phyloP scores from a whole-genome alignment of 2,329 filamentous ascomycete genomes.

The Remersonia thermophila region DNA sequence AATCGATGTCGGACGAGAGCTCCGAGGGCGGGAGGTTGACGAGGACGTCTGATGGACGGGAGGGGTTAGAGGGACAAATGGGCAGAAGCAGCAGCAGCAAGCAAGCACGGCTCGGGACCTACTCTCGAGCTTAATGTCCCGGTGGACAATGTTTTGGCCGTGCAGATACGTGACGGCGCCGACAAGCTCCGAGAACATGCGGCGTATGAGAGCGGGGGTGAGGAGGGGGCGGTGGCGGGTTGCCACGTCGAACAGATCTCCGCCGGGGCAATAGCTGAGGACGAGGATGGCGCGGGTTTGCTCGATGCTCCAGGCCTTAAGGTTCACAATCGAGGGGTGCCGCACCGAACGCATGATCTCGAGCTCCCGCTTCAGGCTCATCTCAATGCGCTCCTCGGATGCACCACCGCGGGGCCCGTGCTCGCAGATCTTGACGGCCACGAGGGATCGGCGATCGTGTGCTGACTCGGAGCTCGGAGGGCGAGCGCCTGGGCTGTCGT shows the following conservation, averaged over 20 bases:
- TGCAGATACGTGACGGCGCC: slow-evolving; percentile 80
- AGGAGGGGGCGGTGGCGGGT: slow-evolving; percentile 58
- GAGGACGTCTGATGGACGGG: slow-evolving; percentile 64
- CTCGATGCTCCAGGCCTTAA: slow-evolving; percentile 86
- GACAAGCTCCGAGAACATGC: slow-evolving; percentile 84
- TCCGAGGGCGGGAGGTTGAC: slow-evolving; percentile 66
- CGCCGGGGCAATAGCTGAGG: slow-evolving; percentile 82
- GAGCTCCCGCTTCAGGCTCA: slow-evolving; percentile 85
- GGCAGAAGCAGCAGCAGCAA: neutral
- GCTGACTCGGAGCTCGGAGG: slow-evolving; percentile 21
- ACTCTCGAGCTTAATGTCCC: slow-evolving; percentile 88
- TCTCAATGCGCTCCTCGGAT: slow-evolving; percentile 84
- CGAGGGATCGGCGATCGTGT: slow-evolving; percentile 63
- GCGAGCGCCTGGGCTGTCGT: slow-evolving; percentile 24
- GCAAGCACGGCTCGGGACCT: slow-evolving; percentile 2
- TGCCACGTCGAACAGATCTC: slow-evolving; percentile 88
- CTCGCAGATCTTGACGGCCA: slow-evolving; percentile 91
- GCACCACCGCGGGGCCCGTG: slow-evolving; percentile 88
- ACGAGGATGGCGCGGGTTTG: slow-evolving; percentile 72
- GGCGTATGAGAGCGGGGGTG: slow-evolving; percentile 56
- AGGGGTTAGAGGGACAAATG: slow-evolving; percentile 4
- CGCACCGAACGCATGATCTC: slow-evolving; percentile 83
- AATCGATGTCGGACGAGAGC: slow-evolving; percentile 53
- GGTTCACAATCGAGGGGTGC: slow-evolving; percentile 79
- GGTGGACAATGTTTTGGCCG: slow-evolving; percentile 74